Evolutionary conservation across 208 protist genomes (phyloP).

Genomic region (Leishmania lainsoni): DNA sequence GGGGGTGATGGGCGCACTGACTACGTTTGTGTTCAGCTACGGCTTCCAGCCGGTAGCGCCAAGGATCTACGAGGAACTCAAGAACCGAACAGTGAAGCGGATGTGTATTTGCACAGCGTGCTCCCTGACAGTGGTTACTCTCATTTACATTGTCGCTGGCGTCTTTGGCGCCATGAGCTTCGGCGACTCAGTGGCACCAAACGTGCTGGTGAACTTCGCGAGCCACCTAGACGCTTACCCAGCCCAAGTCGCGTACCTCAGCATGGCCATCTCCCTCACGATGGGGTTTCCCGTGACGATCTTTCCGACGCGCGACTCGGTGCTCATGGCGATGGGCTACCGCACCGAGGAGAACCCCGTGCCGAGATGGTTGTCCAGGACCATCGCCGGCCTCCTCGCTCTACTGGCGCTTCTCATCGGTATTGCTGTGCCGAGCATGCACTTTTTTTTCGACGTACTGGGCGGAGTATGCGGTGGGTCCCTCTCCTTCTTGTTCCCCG

Average conservation of each 20-base stretch:
- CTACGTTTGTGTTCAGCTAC: constrained; percentile 80
- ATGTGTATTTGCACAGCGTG: constrained; percentile 60
- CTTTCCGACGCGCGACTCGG: constrained; percentile 76
- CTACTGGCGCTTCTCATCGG: constrained; percentile 67
- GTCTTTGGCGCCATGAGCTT: constrained; percentile 73
- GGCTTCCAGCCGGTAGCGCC: constrained; percentile 84
- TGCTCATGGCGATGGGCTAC: constrained; percentile 69
- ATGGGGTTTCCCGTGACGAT: constrained; percentile 88
- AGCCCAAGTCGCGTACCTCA: constrained; percentile 64
- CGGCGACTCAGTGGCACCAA: constrained; percentile 54
- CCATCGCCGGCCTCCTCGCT: constrained; percentile 52
- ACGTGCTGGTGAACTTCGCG: constrained; percentile 79
- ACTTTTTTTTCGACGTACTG: constrained; percentile 76
- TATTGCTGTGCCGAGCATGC: constrained; percentile 74
- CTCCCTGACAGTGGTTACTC: constrained; percentile 63
- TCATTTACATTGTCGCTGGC: constrained; percentile 71
- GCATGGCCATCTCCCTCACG: constrained; percentile 71
- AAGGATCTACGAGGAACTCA: constrained; percentile 75
- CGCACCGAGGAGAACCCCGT: constrained; percentile 37
- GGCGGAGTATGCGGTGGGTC: constrained; percentile 74
- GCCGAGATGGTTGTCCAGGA: constrained; percentile 39
- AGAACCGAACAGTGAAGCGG: constrained; percentile 41
- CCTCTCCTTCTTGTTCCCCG: constrained; percentile 79
- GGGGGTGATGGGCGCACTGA: constrained; percentile 46
- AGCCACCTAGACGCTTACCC: constrained; percentile 46